Base-by-base conservation (phyloP, 2,329 filamentous ascomycete genomes). In the Alternaria brassicae region DNA sequence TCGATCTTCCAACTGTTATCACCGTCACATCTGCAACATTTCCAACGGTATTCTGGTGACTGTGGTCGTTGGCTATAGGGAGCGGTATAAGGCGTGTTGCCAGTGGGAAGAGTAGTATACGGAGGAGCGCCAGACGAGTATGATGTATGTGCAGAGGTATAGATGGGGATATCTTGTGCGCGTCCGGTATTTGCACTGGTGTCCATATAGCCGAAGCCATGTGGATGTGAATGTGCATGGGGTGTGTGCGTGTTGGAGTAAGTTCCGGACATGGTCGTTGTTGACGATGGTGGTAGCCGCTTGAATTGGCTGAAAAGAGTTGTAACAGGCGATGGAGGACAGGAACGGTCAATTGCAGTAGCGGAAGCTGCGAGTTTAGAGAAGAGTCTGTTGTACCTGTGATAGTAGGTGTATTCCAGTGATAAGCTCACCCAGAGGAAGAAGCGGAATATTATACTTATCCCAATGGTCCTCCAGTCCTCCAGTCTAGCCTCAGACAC, bases 1-100 rank as follows among this genome's bases (percentile, higher is more conserved):
- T 60, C 45, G 4, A 12, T 4, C 9, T 12, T 47, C 19, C n/a
- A 51, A 10, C 40, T 52, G 27, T 60, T 60, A 17, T 48, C 27
- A 1, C 45, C 32, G 23, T 32, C 21, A 17, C 53, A 56, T 6
- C 10, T 21, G 15, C 53, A 60, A 34, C 57, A 60, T 2, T 8
- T 13, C 57, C 57, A 60, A 6, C 42, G 40, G 19, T 57, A 47
- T 27, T 23, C 32, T 15, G 48, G 34, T 0, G 39, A 13, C 28
- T 40, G 17, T 13, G 28, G 6, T 6, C 25, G 47, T 39, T 23
- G 47, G 6, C 47, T 7, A n/a, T 36, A 32, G n/a, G 23, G 34
- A 13, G 8, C 10, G n/a, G 17, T 49, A 12, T 44, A 6, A 10
- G 37, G 32, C 17, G 13, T 36, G 34, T 27, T 13, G 17, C 8